phyloP scores from a whole-genome alignment of 1,139 yeast genomes.

The Geotrichum restrictum region DNA sequence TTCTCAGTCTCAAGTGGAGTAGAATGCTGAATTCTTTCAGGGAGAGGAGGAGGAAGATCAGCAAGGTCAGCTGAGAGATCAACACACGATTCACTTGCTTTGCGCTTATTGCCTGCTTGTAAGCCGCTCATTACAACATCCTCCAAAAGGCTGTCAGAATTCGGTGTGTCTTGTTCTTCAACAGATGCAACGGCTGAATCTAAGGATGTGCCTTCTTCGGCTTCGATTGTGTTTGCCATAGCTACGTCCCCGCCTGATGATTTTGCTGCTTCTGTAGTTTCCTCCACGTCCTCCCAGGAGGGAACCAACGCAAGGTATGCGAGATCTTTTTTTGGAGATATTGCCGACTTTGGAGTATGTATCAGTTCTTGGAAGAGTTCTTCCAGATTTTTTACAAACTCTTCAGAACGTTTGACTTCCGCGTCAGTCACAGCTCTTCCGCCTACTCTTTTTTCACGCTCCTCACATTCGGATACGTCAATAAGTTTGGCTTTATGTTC shows the following conservation, averaged over 20 bases:
- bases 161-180: conserved; percentile 11
- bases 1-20: not conserved
- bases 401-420: conserved; percentile 77
- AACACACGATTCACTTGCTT: not conserved
- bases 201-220: not conserved
- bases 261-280: not conserved
- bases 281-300: conserved; percentile 38
- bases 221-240: not conserved
- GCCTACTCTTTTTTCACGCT: conserved; percentile 57
- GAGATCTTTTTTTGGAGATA: conserved; percentile 76
- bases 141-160: conserved; percentile 4
- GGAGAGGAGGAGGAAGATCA: conserved; percentile 3
- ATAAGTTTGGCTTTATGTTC: conserved; percentile 30
- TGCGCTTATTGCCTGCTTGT: not conserved
- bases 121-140: not conserved
- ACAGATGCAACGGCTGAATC: conserved; percentile 5
- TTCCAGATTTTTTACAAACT: conserved; percentile 69
- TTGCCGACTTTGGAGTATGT: conserved; percentile 56
- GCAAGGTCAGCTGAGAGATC: not conserved
- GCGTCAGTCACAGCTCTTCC: conserved; percentile 70
- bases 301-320: conserved; percentile 88
- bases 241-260: not conserved
- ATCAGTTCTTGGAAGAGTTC: conserved; percentile 69
- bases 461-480: conserved; percentile 9
- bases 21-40: not conserved